Base-by-base conservation (phyloP, 2,329 filamentous ascomycete species). In the Diplocarpon mali region DNA sequence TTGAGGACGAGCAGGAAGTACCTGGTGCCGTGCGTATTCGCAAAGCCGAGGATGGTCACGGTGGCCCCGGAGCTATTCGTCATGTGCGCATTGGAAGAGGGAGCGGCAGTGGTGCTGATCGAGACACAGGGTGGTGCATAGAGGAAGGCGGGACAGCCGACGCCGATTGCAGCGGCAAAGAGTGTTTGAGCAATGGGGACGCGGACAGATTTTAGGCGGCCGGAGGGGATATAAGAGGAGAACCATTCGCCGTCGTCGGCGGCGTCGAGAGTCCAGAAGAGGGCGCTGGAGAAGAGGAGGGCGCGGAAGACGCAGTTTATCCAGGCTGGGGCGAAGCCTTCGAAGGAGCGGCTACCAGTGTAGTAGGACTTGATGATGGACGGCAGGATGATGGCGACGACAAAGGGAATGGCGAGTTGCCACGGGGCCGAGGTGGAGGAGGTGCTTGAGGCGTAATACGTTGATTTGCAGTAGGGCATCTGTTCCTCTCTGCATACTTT, bases 401-500 rank as follows among this genome's bases (percentile, higher is more conserved):
- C 57, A 56, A 88, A 84, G 0, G 90, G 87, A 38, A 96, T 83
- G 7, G 71, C 64, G 14, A 95, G 72, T 63, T 96, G 90, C 87
- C 89, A 95, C 1, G 80, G 75, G 1, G 90, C 85, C 2, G 90
- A 95, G 1, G 89, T 96, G 0, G 92, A 96, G 0, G 90, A 95
- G 2, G 82, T 85, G 9, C 83, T 77, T 0, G 90, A 95, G 4
- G 88, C 83, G 61, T 98, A 98, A 68, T 95, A 98, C 0, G 92
- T 95, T 2, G 90, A 95, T 43, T 77, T 79, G 69, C 92, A 98
- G 67, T 83, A 93, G 0, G 92, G 92, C 86, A 96, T 95, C 67
- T 98, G 92, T 67, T 98, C 92, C 64, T 98, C 92, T 46, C 92
- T 83, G 62, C 92, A 98, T 15, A 98, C 78, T 53, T 88, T 85